Evolutionary conservation across 208 protist species (phyloP), one percentile per base, ranked within the genome.

Genomic region (Endotrypanum monterogeii): DNA sequence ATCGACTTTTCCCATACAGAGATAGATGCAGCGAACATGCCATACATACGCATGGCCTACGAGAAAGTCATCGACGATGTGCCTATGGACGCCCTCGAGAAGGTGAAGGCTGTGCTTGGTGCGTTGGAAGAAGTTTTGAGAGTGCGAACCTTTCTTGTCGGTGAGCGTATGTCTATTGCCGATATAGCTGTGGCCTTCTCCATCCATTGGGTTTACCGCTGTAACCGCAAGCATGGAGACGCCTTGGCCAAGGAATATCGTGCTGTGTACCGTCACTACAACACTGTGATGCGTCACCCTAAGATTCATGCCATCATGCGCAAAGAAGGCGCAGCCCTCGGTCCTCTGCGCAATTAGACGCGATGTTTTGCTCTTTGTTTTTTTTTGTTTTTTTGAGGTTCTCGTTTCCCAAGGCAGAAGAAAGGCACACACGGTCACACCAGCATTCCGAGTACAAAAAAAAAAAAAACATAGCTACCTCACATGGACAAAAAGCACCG

Each of bases 71-170:
- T 60, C 44, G 67, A 37, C 54, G 76, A 73, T 57, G 71, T 74
- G 11, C 76, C 86, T 5, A 72, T 61, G 5, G 71, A 68, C n/a
- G 75, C 84, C 48, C 71, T 86, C 35, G 76, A 80, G 50, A 44
- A 67, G 35, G 78, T 92, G 52, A 79, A 85, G 66, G 77, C 76
- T 18, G 88, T 86, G 71, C 67, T 94, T 39, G 58, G 70, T 32
- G 86, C 61, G 1, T 71, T 94, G 39, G 91, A 96, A 39, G 79
- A 83, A 61, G 83, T 84, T 67, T 82, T 96, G 65, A 80, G 83
- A 65, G 87, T 84, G 35, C 84, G 90, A 77, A 96, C 89, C 23
- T 96, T 90, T 62, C 82, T 96, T 51, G 92, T 96, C 23, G 92
- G 92, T 35, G 90, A 96, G 82, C 86, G 89, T 51, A 66, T 96